phyloP scores from a whole-genome alignment of 306 rosid species.

The Quercus cerris region DNA sequence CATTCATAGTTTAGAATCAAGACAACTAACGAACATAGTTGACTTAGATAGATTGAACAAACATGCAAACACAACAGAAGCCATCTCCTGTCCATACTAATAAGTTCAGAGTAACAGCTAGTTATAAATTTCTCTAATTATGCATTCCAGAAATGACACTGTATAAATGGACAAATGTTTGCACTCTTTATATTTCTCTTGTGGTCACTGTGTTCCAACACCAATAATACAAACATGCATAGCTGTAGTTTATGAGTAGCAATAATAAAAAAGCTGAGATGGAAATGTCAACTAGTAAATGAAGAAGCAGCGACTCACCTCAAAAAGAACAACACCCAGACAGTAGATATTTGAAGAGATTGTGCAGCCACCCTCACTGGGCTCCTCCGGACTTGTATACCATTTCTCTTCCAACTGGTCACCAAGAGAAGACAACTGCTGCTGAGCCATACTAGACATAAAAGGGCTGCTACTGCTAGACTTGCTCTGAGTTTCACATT shows the following conservation, averaged over 20 bases:
- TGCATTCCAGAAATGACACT: neutral
- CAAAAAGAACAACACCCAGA: slow-evolving; percentile 86
- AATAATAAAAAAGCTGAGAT: neutral
- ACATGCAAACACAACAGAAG: neutral
- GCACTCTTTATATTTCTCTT: neutral
- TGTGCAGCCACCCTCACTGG: slow-evolving; percentile 50
- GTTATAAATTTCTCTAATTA: neutral
- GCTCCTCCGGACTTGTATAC: slow-evolving; percentile 86
- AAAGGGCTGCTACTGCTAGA: slow-evolving; percentile 32
- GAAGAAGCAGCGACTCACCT: slow-evolving; percentile 52
- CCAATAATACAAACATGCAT: neutral
- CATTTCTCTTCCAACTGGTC: slow-evolving; percentile 70
- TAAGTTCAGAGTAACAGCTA: neutral
- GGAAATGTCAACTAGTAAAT: slow-evolving; percentile 17
- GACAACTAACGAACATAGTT: neutral
- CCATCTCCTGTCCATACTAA: neutral
- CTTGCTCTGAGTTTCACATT: slow-evolving; percentile 41
- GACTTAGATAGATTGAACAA: neutral
- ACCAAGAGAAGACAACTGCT: slow-evolving; percentile 23
- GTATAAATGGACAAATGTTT: neutral
- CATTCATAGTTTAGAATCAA: neutral
- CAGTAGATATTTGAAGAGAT: slow-evolving; percentile 72
- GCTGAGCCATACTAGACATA: slow-evolving; percentile 39
- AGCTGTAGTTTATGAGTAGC: slow-evolving; percentile 11
- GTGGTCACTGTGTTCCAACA: neutral